Evolutionary conservation across 2,329 filamentous ascomycete species (phyloP).

Genomic region (Apiospora malaysiana): DNA sequence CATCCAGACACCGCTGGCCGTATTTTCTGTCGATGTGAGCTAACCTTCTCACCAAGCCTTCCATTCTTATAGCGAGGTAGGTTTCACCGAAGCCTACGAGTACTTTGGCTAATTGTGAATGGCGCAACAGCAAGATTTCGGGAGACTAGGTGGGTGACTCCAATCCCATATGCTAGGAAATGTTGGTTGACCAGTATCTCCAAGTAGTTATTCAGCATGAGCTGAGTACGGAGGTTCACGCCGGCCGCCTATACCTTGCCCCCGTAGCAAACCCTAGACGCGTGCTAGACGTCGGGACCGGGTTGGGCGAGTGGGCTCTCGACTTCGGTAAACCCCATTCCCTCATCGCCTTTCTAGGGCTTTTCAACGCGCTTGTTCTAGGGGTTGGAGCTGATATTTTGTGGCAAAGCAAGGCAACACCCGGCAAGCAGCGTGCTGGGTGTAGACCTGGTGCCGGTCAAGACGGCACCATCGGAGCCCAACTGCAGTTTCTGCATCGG

Average conservation of each 20-base stretch:
- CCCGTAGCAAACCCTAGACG: constrained; percentile 35
- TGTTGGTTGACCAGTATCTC: background rate
- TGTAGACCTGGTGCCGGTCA: constrained; percentile 37
- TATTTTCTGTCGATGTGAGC: background rate
- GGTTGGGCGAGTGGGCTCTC: constrained; percentile 37
- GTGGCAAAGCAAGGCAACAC: constrained; percentile 31
- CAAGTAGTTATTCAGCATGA: background rate
- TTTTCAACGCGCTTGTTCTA: too few relatives aligned
- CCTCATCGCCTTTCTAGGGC: background rate
- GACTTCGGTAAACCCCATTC: constrained; percentile 24
- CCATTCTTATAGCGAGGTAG: background rate
- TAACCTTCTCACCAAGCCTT: background rate
- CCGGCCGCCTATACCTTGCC: constrained; percentile 38
- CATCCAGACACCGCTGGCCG: too few relatives aligned
- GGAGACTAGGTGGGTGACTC: background rate
- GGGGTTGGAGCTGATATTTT: background rate
- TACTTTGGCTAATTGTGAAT: background rate
- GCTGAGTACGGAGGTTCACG: constrained; percentile 25
- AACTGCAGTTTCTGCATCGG: constrained; percentile 35
- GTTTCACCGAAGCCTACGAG: background rate
- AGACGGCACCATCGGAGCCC: constrained; percentile 30
- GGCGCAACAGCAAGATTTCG: background rate
- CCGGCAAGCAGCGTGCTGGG: constrained; percentile 36
- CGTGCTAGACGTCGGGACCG: constrained; percentile 41
- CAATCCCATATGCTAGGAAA: background rate